A percentile compares a stretch with the other conserved stretches of the same genome.
These are phyloP conservation scores for Pseudocercospora vitis DNA, from an alignment of 2,329 filamentous ascomycete species.

Conservation along the genomic window DNA sequence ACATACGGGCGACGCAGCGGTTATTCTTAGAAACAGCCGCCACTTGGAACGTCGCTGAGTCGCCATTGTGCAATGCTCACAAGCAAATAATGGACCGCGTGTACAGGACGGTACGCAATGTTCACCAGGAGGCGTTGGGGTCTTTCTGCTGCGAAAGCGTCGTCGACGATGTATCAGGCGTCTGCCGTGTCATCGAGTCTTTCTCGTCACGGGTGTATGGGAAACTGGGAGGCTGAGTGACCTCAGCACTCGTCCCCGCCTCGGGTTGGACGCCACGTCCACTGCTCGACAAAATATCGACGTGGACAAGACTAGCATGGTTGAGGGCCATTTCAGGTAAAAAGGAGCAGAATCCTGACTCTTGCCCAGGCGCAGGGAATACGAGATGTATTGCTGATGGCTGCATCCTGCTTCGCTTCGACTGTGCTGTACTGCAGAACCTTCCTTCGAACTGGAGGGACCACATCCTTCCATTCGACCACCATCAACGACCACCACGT, in stretches of 20 bases:
- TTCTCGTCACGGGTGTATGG: background rate
- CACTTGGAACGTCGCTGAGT: background rate
- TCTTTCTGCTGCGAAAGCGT: no score
- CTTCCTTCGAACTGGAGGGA: no score
- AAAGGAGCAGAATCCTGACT: slow-evolving; percentile 2
- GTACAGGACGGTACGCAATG: no score
- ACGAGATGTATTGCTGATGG: background rate
- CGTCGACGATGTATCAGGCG: no score
- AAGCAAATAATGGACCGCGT: background rate
- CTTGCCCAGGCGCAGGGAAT: background rate
- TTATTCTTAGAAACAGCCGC: background rate
- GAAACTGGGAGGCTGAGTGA: background rate
- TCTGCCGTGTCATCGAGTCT: background rate
- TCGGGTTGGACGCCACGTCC: no score
- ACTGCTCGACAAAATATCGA: no score
- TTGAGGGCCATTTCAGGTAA: background rate
- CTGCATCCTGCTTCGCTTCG: background rate
- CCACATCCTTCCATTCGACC: no score
- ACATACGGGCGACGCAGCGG: no score
- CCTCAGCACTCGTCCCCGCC: background rate
- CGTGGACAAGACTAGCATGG: background rate
- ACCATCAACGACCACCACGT: no score
- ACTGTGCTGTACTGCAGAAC: no score
- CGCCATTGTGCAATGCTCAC: background rate
- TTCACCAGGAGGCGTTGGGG: no score